Evolutionary conservation across 306 rosid species (phyloP).

Genomic region (Prunus campanulata): DNA sequence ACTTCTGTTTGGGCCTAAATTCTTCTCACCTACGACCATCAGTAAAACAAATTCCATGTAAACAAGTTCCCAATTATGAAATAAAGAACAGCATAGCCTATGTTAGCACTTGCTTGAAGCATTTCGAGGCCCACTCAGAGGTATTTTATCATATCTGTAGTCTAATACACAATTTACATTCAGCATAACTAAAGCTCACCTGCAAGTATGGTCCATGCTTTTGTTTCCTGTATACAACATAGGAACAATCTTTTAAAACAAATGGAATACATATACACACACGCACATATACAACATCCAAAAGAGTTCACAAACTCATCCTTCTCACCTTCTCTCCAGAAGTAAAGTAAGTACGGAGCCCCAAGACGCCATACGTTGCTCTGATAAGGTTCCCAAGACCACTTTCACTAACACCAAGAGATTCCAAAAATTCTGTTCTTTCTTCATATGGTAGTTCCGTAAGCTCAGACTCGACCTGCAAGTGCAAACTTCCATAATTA

Average conservation of each 20-base stretch:
- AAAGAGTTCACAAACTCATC: conserved; percentile 21
- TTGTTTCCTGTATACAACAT: conserved; percentile 68
- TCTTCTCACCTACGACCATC: not conserved
- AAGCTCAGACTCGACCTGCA: conserved; percentile 96
- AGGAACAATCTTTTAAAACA: conserved; percentile 17
- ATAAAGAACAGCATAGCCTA: not conserved
- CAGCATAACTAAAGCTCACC: conserved; percentile 52
- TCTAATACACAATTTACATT: conserved; percentile 11
- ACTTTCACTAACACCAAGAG: conserved; percentile 91
- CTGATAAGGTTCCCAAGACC: conserved; percentile 95
- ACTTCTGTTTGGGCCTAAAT: not conserved
- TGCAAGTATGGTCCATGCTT: conserved; percentile 94
- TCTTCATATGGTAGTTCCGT: conserved; percentile 82
- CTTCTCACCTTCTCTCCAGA: conserved; percentile 88
- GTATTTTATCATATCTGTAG: not conserved
- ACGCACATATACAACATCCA: not conserved
- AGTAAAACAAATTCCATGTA: not conserved
- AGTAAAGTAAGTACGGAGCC: conserved; percentile 89
- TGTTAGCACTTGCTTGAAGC: not conserved
- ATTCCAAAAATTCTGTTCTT: conserved; percentile 79
- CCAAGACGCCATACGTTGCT: conserved; percentile 76
- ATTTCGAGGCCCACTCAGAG: not conserved
- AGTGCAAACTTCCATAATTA: conserved; percentile 22
- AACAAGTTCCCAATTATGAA: not conserved
- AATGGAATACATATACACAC: conserved; percentile 2